Percentiles rank a stretch among this genome's conserved stretches.
Evolutionary conservation across 345 rosid genomes (phyloP).

Genomic region (Dovyalis caffra): DNA sequence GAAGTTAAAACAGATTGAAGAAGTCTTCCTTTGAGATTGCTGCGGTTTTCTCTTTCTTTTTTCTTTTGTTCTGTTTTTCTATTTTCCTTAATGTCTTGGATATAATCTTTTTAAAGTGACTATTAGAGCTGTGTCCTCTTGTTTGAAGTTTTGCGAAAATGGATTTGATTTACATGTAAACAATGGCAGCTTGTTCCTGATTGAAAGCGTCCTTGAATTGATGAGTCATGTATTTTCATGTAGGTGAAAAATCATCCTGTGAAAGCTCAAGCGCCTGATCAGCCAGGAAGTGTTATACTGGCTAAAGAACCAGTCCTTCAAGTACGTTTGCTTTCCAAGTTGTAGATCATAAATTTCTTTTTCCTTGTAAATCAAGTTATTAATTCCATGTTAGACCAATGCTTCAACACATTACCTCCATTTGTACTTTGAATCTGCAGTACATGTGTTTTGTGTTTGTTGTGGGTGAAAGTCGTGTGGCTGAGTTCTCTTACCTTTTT

Average conservation of each 20-base stretch:
- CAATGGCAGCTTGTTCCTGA: not conserved
- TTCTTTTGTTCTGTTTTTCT: not conserved
- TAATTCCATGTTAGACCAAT: not conserved
- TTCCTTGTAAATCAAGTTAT: not conserved
- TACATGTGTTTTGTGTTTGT: not conserved
- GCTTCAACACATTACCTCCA: not conserved
- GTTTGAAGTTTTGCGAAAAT: not conserved
- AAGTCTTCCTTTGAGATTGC: not conserved
- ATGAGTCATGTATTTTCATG: slow-evolving; percentile 4
- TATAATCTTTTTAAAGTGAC: not conserved
- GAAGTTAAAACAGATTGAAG: not conserved
- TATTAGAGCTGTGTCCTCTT: not conserved
- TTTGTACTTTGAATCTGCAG: not conserved
- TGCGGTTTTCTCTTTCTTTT: not conserved
- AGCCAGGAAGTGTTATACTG: slow-evolving; percentile 85
- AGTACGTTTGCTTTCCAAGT: slow-evolving; percentile 35
- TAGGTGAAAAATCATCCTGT: slow-evolving; percentile 94
- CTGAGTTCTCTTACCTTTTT: not conserved
- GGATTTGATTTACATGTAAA: not conserved
- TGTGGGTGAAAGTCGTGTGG: not conserved
- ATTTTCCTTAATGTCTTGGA: not conserved
- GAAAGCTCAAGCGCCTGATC: slow-evolving; percentile 79
- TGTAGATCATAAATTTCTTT: not conserved
- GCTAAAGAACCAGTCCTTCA: slow-evolving; percentile 84
- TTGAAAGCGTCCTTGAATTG: not conserved